These are phyloP conservation scores for Hypoxylon lienhwacheense DNA, from an alignment of 495 filamentous ascomycete species.

Conservation along the genomic window DNA sequence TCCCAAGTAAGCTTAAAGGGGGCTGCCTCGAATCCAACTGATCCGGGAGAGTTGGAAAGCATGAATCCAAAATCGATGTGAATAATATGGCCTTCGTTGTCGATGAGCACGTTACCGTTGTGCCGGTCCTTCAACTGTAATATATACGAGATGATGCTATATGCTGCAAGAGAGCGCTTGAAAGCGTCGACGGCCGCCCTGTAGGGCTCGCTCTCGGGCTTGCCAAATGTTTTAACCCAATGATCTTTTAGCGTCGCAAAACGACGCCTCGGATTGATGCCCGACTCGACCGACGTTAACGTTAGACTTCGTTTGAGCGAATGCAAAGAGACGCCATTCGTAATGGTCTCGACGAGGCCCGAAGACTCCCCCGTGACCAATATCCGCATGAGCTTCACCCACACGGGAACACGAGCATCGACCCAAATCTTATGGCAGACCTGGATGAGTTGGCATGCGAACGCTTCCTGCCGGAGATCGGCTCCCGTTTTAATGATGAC, in stretches of 20 bases:
- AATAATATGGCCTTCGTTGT: conserved; percentile 77
- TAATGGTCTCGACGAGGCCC: conserved; percentile 78
- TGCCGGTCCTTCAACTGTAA: conserved; percentile 79
- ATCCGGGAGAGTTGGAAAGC: conserved; percentile 75
- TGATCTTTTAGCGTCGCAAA: conserved; percentile 76
- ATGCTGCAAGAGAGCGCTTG: conserved; percentile 69
- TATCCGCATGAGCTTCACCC: conserved; percentile 79
- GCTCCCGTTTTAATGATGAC: conserved; percentile 81
- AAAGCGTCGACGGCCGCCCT: conserved; percentile 68
- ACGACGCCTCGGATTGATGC: conserved; percentile 64
- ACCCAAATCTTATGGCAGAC: conserved; percentile 76
- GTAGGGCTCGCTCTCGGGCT: conserved; percentile 62
- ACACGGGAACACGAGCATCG: conserved; percentile 69
- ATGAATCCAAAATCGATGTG: conserved; percentile 86
- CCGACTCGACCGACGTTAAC: conserved; percentile 64
- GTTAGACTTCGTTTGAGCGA: conserved; percentile 75
- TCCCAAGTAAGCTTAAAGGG: conserved; percentile 79
- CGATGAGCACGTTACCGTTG: conserved; percentile 78
- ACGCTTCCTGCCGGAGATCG: conserved; percentile 75
- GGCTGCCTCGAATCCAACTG: conserved; percentile 75
- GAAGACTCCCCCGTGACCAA: conserved; percentile 77
- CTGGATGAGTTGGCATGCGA: conserved; percentile 74
- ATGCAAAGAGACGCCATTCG: conserved; percentile 75
- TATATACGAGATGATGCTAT: conserved; percentile 75
- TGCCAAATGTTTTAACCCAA: conserved; percentile 73